A percentile compares a stretch with the other conserved stretches of the same genome.
phyloP scores from a whole-genome alignment of 2,329 filamentous ascomycete genomes.

The Endoconidiophora laricicola region DNA sequence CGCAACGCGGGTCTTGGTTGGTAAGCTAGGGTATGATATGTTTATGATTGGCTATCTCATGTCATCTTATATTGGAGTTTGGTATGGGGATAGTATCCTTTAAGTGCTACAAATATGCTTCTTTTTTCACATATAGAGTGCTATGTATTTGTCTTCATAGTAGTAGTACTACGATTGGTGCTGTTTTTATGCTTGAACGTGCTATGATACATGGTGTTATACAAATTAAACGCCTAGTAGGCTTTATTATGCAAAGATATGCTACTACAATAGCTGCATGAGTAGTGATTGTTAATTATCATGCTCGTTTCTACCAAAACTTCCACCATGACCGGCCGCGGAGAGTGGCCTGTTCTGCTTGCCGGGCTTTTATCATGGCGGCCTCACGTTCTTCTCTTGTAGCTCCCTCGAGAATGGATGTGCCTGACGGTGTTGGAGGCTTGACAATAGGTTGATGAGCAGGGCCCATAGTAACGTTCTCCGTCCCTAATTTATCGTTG shows the following conservation, averaged over 20 bases:
- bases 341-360: slow-evolving; percentile 19
- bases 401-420: slow-evolving; percentile 1
- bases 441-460: slow-evolving; percentile 3
- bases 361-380: slow-evolving; percentile 15
- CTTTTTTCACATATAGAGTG: neutral
- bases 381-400: slow-evolving; percentile 9
- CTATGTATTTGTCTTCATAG: neutral
- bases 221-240: neutral
- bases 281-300: neutral
- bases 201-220: slow-evolving; percentile 13
- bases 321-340: slow-evolving; percentile 34
- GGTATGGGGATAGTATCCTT: neutral
- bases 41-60: neutral
- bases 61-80: neutral
- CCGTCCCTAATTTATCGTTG: slow-evolving; percentile 30
- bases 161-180: neutral
- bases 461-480: slow-evolving; percentile 18
- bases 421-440: slow-evolving; percentile 1
- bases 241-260: neutral
- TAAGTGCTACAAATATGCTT: neutral
- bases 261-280: neutral
- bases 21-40: neutral
- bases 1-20: neutral
- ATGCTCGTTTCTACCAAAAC: slow-evolving; percentile 29
- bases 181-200: neutral